Base-by-base conservation (phyloP, 768 basidiomycete species). In the Hypholoma sublateritium region DNA sequence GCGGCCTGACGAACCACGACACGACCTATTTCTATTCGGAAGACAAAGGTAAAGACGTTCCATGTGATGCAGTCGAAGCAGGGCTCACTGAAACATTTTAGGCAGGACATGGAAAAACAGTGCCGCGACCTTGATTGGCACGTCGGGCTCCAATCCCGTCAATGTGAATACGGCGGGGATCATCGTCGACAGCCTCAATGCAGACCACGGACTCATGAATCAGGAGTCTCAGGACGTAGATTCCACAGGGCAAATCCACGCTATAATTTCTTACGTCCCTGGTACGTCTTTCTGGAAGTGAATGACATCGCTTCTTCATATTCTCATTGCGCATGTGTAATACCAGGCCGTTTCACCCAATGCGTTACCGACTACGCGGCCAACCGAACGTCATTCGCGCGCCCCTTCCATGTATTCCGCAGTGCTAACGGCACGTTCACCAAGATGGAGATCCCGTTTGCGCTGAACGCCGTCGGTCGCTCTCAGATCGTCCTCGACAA, bases 191-290 rank as follows among this genome's bases (percentile, higher is more conserved):
- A 63, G 75, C 4, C 65, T 79, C 19, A 72, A 80, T 50, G 75
- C 79, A 9, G 75, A 80, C 57, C 79, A 80, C 60, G 79, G 74
- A 2, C 69, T 80, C n/a, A 79, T 80, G 77, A 80, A 80, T 60
- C 79, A 80, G 62, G 79, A 80, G 56, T 77, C 77, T 0, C 79
- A 80, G 65, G 73, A 70, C 16, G 73, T 79, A 3, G 79, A 80
- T 51, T 78, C 77, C 3, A 52, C 67, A 2, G 78, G 78, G 25
- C 75, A 74, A 50, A 72, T 79, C 36, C 79, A 80, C 56, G 67
- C 70, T 4, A 75, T 79, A 21, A 80, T 80, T n/a, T 80, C 79
- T 8, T 79, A 80, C 57, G 72, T 80, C 17, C 77, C 78, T 55
- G 77, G 79, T 76, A 59, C 39, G 67, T n/a, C 13, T 32, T 6